Evolutionary conservation across 179 eudicot species (phyloP), one percentile per base, ranked within the genome.

Genomic region (Corrigiola litoralis): DNA sequence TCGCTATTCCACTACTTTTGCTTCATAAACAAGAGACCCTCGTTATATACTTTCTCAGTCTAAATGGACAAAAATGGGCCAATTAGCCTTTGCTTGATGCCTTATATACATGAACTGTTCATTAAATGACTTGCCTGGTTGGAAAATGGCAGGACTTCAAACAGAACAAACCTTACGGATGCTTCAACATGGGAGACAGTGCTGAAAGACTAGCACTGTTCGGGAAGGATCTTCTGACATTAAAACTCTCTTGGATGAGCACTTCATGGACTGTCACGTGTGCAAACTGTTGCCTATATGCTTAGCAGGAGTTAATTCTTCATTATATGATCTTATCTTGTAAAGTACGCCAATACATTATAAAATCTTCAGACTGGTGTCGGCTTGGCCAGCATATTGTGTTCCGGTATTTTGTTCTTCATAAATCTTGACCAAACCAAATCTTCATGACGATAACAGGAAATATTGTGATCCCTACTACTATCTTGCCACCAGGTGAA

Each of bases 141-240:
- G 66, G 51, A 61, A 74, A 64, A 28, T 83, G 77, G 72, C 95
- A 92, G 92, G 96, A 80, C 34, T 63, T 70, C 13, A 69, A 77
- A 72, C 74, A 75, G 78, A 76, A 77, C 61, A 67, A 48, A 58
- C 80, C 69, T 41, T 66, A 75, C 4, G 95, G 95, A 72, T 80
- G 95, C 84, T 84, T 81, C 80, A 66, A 75, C 52, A 77, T 84
- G 53, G 79, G 79, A 63, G 70, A 66, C 25, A 66, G 74, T 52
- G 74, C 72, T 21, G 64, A 63, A 48, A 63, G 70, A 66, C 75
- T 86, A 46, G 72, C 68, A 55, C 53, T 82, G 70, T 72, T 74
- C 6, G 52, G 65, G 62, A 84, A 81, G 80, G 81, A 75, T 61
- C 84, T 81, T 61, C 62, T 82, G 68, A 58, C 61, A 46, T 69